phyloP scores from a whole-genome alignment of 2,329 filamentous ascomycete species.

The Didymosphaeria variabile region DNA sequence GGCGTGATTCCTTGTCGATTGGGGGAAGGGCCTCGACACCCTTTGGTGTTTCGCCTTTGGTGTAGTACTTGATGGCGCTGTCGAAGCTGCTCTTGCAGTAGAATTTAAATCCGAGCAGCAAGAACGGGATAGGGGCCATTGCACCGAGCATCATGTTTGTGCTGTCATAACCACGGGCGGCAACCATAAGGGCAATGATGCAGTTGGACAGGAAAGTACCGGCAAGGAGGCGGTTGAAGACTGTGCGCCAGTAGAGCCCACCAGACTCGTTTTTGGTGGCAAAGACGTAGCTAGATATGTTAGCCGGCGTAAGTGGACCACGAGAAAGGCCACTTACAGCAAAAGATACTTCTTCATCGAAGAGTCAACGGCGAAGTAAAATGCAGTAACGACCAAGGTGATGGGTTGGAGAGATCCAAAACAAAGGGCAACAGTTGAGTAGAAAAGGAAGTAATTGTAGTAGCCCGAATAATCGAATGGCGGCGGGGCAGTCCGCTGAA shows the following conservation, averaged over 20 bases:
- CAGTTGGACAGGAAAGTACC: slow-evolving; percentile 80
- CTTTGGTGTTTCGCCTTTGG: slow-evolving; percentile 66
- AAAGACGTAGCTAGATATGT: slow-evolving; percentile 72
- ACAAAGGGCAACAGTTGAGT: slow-evolving; percentile 85
- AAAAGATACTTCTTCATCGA: slow-evolving; percentile 95
- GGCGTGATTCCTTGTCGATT: slow-evolving; percentile 54
- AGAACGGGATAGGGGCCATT: slow-evolving; percentile 77
- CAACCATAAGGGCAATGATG: slow-evolving; percentile 79
- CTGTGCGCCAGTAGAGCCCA: slow-evolving; percentile 87
- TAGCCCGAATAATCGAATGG: slow-evolving; percentile 95
- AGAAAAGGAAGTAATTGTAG: slow-evolving; percentile 98
- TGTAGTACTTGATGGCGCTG: slow-evolving; percentile 81
- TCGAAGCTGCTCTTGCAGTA: slow-evolving; percentile 84
- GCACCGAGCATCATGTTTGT: slow-evolving; percentile 67
- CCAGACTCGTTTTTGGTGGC: slow-evolving; percentile 97
- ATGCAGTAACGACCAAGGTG: slow-evolving; percentile 81
- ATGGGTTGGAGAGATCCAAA: slow-evolving; percentile 88
- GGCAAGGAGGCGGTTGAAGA: slow-evolving; percentile 94
- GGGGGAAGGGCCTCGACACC: slow-evolving; percentile 56
- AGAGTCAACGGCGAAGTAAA: slow-evolving; percentile 89
- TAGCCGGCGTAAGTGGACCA: slow-evolving; percentile 11
- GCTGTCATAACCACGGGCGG: slow-evolving; percentile 66
- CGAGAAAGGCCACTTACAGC: slow-evolving; percentile 62
- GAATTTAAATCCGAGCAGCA: slow-evolving; percentile 85
- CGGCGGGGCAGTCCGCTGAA: slow-evolving; percentile 90